These are phyloP conservation scores for Globisporangium nodosum DNA, from an alignment of 352 stramenopile species.

Conservation along the genomic window DNA sequence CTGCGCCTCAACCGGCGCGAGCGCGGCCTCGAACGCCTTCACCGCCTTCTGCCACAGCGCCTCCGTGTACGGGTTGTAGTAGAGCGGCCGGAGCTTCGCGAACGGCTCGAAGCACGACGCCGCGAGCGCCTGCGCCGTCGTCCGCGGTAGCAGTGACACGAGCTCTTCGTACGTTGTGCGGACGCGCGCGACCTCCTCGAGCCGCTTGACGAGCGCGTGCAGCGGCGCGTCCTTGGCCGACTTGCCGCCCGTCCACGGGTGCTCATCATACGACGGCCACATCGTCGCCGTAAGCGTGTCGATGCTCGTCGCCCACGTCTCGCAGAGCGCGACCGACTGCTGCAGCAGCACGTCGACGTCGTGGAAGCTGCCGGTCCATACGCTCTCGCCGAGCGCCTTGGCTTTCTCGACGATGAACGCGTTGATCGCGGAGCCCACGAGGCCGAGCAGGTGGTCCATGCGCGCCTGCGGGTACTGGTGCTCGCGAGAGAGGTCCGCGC, in stretches of 20 bases:
- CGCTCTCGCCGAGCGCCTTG: constrained; percentile 18
- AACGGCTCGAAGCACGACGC: constrained; percentile 70
- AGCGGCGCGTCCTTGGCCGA: constrained; percentile 37
- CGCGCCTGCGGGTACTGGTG: constrained; percentile 77
- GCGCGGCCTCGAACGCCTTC: constrained; percentile 64
- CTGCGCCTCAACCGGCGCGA: constrained; percentile 78
- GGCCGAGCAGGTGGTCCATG: constrained; percentile 87
- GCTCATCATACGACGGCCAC: constrained; percentile 78
- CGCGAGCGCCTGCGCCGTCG: constrained; percentile 34
- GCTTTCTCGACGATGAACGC: constrained; percentile 55
- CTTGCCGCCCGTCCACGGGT: constrained; percentile 61
- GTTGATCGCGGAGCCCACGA: constrained; percentile 77
- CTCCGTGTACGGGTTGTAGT: constrained; percentile 92
- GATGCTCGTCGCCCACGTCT: constrained; percentile 71
- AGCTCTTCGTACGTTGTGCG: constrained; percentile 88
- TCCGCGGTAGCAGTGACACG: constrained; percentile 47
- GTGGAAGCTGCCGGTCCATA: constrained; percentile 70
- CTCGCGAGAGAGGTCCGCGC: constrained; percentile 49
- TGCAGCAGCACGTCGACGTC: constrained; percentile 53
- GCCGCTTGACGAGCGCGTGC: constrained; percentile 43
- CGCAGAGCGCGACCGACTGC: constrained; percentile 62
- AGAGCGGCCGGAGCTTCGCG: constrained; percentile 52
- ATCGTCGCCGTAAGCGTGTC: constrained; percentile 75
- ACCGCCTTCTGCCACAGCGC: constrained; percentile 69
- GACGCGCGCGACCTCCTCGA: constrained; percentile 78